Percentiles rank a stretch among this genome's conserved stretches.
phyloP scores from a whole-genome alignment of 2,329 filamentous ascomycete genomes.

The Ophiostoma ulmi region DNA sequence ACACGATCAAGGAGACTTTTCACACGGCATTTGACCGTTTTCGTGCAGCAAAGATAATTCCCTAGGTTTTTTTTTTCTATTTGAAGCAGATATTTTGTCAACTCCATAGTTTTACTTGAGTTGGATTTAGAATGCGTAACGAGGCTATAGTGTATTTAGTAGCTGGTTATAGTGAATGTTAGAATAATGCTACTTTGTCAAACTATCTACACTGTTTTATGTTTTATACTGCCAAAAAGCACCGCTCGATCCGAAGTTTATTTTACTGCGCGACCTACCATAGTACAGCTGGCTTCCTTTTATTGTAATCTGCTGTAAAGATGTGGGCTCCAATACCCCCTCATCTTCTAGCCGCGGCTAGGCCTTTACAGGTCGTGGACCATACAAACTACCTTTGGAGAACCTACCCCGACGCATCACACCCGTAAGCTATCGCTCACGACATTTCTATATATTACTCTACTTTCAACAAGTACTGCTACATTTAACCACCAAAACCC shows the following conservation, averaged over 20 bases:
- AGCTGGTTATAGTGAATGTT: background rate
- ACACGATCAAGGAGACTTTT: background rate
- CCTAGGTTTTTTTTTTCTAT: background rate
- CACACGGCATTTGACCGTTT: slow-evolving; percentile 2
- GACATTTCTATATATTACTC: background rate
- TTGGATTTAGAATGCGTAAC: no score
- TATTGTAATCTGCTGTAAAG: background rate
- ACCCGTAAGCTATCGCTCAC: background rate
- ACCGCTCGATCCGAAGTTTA: no score
- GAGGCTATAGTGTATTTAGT: no score
- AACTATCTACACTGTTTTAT: background rate
- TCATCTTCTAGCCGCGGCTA: slow-evolving; percentile 8
- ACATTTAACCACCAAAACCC: background rate
- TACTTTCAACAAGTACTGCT: background rate
- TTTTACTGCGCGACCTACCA: background rate
- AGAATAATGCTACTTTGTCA: background rate
- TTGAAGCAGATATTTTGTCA: no score
- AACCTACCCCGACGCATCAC: background rate
- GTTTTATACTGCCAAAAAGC: background rate
- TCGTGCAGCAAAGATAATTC: background rate
- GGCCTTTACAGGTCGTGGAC: background rate
- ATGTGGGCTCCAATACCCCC: background rate
- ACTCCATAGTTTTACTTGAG: no score
- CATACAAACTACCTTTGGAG: background rate
- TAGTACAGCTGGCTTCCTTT: background rate